Evolutionary conservation across 164 flowering plant species (phyloP).

Genomic region (Warburgia ugandensis): DNA sequence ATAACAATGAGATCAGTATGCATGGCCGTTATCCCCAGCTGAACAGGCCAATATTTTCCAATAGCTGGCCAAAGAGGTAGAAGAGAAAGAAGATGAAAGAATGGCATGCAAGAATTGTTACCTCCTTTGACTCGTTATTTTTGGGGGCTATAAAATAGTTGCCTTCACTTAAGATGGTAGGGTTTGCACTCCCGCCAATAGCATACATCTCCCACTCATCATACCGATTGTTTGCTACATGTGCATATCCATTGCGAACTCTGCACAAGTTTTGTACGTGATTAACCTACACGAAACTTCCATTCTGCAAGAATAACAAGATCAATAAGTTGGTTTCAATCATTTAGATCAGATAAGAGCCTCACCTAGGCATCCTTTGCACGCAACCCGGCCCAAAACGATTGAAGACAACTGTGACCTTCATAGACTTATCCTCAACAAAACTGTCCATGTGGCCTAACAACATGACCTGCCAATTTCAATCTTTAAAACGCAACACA

Average conservation of each 20-base stretch:
- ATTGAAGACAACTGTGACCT: constrained; percentile 60
- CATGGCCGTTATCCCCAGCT: no score
- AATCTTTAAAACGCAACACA: no score
- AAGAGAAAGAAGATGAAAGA: neutral
- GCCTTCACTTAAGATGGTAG: constrained; percentile 48
- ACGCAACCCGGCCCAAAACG: constrained; percentile 57
- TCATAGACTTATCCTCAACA: constrained; percentile 49
- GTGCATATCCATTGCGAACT: constrained; percentile 37
- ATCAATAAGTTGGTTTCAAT: no score
- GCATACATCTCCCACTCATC: constrained; percentile 51
- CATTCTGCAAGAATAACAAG: no score
- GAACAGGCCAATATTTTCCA: no score
- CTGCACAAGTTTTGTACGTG: no score
- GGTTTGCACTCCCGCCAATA: constrained; percentile 45
- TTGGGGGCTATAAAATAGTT: constrained; percentile 37
- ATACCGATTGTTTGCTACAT: constrained; percentile 40
- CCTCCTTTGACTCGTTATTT: constrained; percentile 36
- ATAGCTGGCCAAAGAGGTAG: no score
- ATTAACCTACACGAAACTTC: no score
- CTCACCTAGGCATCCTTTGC: constrained; percentile 78
- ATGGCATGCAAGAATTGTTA: constrained; percentile 5
- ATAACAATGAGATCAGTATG: no score
- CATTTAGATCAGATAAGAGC: no score
- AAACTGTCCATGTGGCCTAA: constrained; percentile 50
- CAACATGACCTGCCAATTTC: constrained; percentile 55